Base-by-base conservation (phyloP, 2,329 filamentous ascomycete genomes). In the Talaromyces sp. region DNA sequence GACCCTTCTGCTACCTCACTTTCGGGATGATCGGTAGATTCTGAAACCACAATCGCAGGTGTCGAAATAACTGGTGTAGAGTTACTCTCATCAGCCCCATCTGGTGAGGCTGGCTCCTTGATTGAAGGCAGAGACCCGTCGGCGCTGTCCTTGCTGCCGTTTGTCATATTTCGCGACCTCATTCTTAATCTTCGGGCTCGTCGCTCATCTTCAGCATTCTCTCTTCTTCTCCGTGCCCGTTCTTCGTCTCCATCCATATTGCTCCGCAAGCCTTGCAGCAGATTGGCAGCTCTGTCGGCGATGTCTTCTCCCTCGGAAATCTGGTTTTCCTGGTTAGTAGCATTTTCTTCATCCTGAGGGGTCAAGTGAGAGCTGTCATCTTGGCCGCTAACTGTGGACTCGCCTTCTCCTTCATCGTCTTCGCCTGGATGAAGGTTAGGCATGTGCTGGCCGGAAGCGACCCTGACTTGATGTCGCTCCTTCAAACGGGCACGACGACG, bases 401-500 rank as follows among this genome's bases (percentile, higher is more conserved):
- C 79, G 50, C 81, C 77, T 52, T 76, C 71, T 24, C 56, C 60
- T 35, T 61, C 60, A 55, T 76, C 65, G 72, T 68, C 73, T 58
- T 84, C 84, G 68, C 89, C 88, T 67, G 83, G 64, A 32, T 68
- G 54, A 3, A 82, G 65, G 55, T 96, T 91, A 1, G 90, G 90
- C n/a, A 95, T 88, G 69, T 93, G 85, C 69, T 96, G 91, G 9
- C 92, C 93, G 19, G 89, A 93, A 17, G 93, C 91, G 57, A 97
- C 85, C 63, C 93, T 90, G 32, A 94, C 89, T 76, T 96, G 90
- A 71, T 97, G 91, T 29, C 88, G 84, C 70, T 96, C 92, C 83
- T 96, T 95, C 67, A 97, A 83, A 58, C 93, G 84, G 43, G 92
- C 92, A 65, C 93, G 86, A 61, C 93, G 86, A 64, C 94, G 86